A percentile compares a stretch with the other conserved stretches of the same genome.
Evolutionary conservation across 202 grass and related monocot genomes (phyloP).

Genomic region (Elaeis oleifera): DNA sequence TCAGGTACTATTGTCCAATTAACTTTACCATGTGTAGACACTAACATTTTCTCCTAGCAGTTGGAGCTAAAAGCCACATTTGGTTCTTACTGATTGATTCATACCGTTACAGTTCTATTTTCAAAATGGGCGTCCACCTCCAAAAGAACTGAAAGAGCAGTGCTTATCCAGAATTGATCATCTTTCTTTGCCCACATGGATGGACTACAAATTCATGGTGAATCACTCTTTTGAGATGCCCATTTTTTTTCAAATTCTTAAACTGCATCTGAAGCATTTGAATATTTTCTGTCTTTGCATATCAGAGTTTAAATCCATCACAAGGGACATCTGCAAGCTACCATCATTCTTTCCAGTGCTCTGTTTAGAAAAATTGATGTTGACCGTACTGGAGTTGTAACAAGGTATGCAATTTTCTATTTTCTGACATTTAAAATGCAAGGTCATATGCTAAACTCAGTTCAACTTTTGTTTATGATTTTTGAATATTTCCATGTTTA

Average conservation of each 20-base stretch:
- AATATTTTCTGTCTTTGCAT: constrained; percentile 24
- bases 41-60: neutral
- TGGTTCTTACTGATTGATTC: constrained; percentile 1
- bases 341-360: constrained; percentile 78
- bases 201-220: constrained; percentile 77
- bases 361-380: constrained; percentile 93
- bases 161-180: constrained; percentile 87
- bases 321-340: constrained; percentile 93
- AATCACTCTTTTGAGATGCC: constrained; percentile 13
- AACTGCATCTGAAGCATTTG: constrained; percentile 20
- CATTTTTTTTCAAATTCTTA: neutral
- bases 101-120: constrained; percentile 78
- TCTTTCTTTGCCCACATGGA: constrained; percentile 70
- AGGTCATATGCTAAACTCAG: neutral
- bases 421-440: constrained; percentile 16
- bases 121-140: constrained; percentile 70
- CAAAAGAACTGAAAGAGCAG: constrained; percentile 85
- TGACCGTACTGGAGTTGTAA: constrained; percentile 56
- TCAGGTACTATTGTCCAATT: constrained; percentile 48
- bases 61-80: neutral
- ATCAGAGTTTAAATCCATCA: constrained; percentile 84
- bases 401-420: constrained; percentile 41
- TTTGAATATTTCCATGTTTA: too few species aligned
- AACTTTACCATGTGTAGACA: constrained; percentile 6
- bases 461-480: neutral